Base-by-base conservation (phyloP, 2,329 filamentous ascomycete species). In the Aureobasidium zeae region DNA sequence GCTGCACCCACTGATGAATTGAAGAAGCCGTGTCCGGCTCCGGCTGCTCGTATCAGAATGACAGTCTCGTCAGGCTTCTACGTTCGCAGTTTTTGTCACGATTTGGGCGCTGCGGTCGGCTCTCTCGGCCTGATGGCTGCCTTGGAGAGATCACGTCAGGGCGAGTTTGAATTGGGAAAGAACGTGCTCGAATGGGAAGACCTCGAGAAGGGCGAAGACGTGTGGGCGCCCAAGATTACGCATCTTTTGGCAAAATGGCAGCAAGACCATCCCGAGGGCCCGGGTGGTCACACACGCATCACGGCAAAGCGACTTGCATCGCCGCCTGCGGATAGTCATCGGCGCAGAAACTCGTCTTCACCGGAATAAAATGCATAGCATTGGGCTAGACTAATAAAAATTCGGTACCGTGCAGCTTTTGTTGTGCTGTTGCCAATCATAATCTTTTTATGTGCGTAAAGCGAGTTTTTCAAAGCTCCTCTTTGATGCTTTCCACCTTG, bases 31-130 rank as follows among this genome's bases (percentile, higher is more conserved):
- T 61, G 59, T 44, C 54, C 55, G n/a, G 58, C 86, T 1, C 78
- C 89, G 1, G 91, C 89, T 1, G 84, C 77, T 36, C 82, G 77
- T 57, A 77, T 98, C 48, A 80, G 83, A 46, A 86, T 98, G 77
- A 94, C 85, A 1, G 89, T 95, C 39, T 87, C 87, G 2, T 94
- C 87, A 0, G 91, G 91, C 28, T 98, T 95, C 70, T 98, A 98
- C 62, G 88, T 98, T 11, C 83, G 91, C 50, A 93, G 84, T 46
- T 78, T 98, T 53, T 88, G 86, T 55, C 87, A 96, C 59, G 91
- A 98, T 56, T 73, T 98, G 3, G 91, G 89, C 16, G 71, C 79
- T 52, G 86, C 86, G 53, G 72, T 95, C 11, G 79, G 76, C 41
- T 94, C 86, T 10, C 79, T 85, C 17, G 91, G 76, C 24, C 72